Evolutionary conservation across 129 eudicot genomes (phyloP).

Genomic region (Flaveria brownii): DNA sequence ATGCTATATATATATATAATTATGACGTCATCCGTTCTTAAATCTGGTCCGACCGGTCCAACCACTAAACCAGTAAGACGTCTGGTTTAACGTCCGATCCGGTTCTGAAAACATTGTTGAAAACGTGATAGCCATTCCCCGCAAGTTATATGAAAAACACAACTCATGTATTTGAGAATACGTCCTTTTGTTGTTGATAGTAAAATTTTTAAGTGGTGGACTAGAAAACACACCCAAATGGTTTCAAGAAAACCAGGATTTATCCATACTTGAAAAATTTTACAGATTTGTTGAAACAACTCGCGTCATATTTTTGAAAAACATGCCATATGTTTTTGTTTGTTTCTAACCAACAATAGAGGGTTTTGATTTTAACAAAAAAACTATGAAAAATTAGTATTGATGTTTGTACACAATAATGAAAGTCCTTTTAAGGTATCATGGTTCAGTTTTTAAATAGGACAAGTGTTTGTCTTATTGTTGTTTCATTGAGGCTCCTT

Average conservation of each 20-base stretch:
- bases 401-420: neutral
- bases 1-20: too few relatives aligned
- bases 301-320: neutral
- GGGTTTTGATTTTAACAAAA: neutral
- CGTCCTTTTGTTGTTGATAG: too few relatives aligned
- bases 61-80: too few relatives aligned
- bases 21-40: too few relatives aligned
- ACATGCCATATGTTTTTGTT: neutral
- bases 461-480: too few relatives aligned
- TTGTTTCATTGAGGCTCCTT: too few relatives aligned
- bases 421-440: neutral
- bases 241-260: neutral
- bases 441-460: neutral
- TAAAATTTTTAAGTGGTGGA: too few relatives aligned
- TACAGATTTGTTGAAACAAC: neutral
- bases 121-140: neutral
- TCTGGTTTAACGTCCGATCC: too few relatives aligned
- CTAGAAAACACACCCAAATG: neutral
- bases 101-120: too few relatives aligned
- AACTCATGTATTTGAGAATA: neutral
- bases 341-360: neutral
- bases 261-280: neutral
- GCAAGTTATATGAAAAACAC: neutral
- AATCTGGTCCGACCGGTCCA: too few relatives aligned
- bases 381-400: too few relatives aligned